Evolutionary conservation across 78 protist genomes (phyloP).

Genomic region (Neovahlkampfia damariscottae): DNA sequence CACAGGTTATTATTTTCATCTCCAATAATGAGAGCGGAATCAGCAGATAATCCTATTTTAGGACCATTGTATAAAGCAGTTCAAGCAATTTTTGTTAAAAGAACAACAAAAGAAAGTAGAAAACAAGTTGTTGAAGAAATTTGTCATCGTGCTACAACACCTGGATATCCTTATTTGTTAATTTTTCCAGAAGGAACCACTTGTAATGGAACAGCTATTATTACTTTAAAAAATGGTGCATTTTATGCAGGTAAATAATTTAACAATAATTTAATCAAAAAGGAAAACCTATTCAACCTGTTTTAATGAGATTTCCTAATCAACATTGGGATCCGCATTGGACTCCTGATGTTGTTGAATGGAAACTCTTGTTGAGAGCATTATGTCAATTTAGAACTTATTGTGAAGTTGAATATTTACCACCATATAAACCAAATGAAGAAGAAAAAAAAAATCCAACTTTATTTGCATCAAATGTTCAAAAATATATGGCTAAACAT

Average conservation of each 20-base stretch:
- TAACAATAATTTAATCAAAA: no score
- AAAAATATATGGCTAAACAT: no score
- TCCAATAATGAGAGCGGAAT: no score
- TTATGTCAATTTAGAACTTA: not conserved
- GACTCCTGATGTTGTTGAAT: not conserved
- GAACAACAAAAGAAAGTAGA: no score
- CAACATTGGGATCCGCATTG: not conserved
- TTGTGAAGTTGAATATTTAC: not conserved
- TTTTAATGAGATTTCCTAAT: slow-evolving; percentile 10
- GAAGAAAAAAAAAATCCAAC: not conserved
- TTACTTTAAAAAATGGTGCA: slow-evolving; percentile 24
- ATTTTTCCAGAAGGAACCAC: slow-evolving; percentile 44
- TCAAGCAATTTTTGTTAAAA: no score
- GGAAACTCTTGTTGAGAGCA: no score
- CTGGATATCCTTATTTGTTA: slow-evolving; percentile 14
- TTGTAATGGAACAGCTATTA: not conserved
- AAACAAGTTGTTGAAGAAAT: no score
- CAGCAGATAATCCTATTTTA: no score
- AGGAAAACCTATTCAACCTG: slow-evolving; percentile 36
- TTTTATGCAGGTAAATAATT: slow-evolving; percentile 18
- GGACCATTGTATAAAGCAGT: no score
- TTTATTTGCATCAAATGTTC: not conserved
- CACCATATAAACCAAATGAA: not conserved
- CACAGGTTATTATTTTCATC: no score
- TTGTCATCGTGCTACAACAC: no score